These are phyloP conservation scores for Neolentinus lepideus DNA, from an alignment of 1,284 basidiomycete species.

Conservation along the genomic window DNA sequence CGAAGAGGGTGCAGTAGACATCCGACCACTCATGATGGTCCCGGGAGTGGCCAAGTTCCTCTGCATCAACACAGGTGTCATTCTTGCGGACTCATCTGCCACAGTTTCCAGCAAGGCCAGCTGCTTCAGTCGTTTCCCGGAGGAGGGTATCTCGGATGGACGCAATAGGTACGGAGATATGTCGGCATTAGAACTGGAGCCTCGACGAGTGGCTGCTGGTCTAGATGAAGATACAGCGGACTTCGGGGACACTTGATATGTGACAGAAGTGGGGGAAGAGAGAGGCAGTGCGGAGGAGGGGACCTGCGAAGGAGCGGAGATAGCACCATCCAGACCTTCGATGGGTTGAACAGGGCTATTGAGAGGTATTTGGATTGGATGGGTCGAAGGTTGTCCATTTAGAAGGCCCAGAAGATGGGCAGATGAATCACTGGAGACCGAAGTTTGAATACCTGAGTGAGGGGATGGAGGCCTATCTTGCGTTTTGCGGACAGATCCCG, in stretches of 20 bases:
- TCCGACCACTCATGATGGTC: constrained; percentile 9
- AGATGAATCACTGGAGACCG: no score
- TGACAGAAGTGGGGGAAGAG: not conserved
- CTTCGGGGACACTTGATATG: constrained; percentile 2
- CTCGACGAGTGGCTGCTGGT: constrained; percentile 11
- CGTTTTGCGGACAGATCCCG: no score
- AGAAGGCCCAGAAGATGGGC: no score
- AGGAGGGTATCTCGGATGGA: constrained; percentile 38
- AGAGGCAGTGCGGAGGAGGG: not conserved
- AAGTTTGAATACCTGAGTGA: no score
- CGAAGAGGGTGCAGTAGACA: constrained; percentile 3
- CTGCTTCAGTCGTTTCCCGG: constrained; percentile 60
- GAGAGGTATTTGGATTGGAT: no score
- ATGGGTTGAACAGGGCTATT: no score
- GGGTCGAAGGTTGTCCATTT: no score
- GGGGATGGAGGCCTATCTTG: no score
- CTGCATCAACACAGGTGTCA: constrained; percentile 39
- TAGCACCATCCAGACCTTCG: no score
- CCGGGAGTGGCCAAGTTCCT: constrained; percentile 19
- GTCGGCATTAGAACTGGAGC: constrained; percentile 34
- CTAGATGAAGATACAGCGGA: constrained; percentile 14
- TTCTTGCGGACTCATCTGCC: constrained; percentile 60
- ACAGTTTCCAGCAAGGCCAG: constrained; percentile 69
- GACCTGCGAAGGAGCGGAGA: not conserved
- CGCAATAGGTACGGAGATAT: constrained; percentile 59